These are phyloP conservation scores for Xerophyta viscosa DNA, from an alignment of 106 monocot genomes.

Conservation along the genomic window DNA sequence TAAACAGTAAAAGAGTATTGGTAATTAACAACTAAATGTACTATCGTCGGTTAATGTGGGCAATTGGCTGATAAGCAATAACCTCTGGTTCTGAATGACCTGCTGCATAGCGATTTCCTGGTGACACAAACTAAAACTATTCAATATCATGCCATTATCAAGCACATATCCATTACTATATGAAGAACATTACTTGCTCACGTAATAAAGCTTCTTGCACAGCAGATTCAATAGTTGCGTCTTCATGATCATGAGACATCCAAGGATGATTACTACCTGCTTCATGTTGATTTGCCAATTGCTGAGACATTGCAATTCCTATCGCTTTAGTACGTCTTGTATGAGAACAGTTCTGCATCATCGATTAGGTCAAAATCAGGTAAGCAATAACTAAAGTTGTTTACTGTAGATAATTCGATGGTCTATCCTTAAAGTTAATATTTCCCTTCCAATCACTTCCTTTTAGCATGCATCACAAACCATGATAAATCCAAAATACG, in stretches of 20 bases:
- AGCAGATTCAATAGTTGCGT: conserved; percentile 52
- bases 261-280: conserved; percentile 11
- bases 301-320: too few species aligned
- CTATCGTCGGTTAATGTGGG: background rate
- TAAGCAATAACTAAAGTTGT: too few species aligned
- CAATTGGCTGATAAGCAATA: background rate
- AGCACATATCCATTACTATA: background rate
- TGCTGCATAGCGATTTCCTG: conserved; percentile 88
- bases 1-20: background rate
- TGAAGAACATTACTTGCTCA: conserved; percentile 57
- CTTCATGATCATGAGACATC: conserved; percentile 10
- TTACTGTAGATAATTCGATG: too few species aligned
- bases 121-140: background rate
- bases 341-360: too few species aligned
- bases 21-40: background rate
- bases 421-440: too few species aligned
- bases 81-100: conserved; percentile 87
- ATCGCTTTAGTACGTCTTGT: too few species aligned
- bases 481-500: too few species aligned
- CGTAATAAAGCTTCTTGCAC: conserved; percentile 63
- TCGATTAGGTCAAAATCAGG: too few species aligned
- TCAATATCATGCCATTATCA: background rate
- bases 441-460: too few species aligned
- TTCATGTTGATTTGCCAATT: too few species aligned
- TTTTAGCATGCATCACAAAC: too few species aligned